A percentile compares a stretch with the other conserved stretches of the same genome.
phyloP scores from a whole-genome alignment of 106 monocot genomes.

The Xerophyta viscosa region DNA sequence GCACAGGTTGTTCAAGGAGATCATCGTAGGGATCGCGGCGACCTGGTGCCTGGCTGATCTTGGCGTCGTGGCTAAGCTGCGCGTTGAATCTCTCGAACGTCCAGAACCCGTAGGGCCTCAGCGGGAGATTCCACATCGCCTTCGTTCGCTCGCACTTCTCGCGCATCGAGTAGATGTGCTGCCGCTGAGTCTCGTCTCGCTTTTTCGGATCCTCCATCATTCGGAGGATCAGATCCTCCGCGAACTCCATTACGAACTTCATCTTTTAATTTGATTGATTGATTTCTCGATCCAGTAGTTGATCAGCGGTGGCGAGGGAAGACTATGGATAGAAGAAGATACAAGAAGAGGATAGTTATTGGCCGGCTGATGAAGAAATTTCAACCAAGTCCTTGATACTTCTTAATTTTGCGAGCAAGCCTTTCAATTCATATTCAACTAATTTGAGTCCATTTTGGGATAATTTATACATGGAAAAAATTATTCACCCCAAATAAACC shows the following conservation, averaged over 20 bases:
- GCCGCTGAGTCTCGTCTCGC: slow-evolving; percentile 48
- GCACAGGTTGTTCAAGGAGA: slow-evolving; percentile 33
- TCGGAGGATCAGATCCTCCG: slow-evolving; percentile 74
- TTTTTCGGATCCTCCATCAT: slow-evolving; percentile 83
- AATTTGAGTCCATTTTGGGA: too few relatives aligned
- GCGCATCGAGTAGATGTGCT: slow-evolving; percentile 60
- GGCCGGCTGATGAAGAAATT: too few relatives aligned
- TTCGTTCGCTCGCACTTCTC: slow-evolving; percentile 75
- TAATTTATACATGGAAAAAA: too few relatives aligned
- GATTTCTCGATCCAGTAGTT: too few relatives aligned
- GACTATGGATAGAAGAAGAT: too few relatives aligned
- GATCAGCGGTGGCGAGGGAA: too few relatives aligned
- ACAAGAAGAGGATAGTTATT: too few relatives aligned
- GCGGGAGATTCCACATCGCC: slow-evolving; percentile 77
- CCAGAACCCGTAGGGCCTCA: slow-evolving; percentile 95
- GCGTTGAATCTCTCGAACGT: slow-evolving; percentile 94
- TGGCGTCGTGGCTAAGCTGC: slow-evolving; percentile 58
- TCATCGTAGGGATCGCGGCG: slow-evolving; percentile 95
- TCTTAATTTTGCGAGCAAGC: too few relatives aligned
- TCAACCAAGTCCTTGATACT: too few relatives aligned
- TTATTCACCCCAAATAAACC: too few relatives aligned
- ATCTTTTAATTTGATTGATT: too few relatives aligned
- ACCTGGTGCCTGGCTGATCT: slow-evolving; percentile 72
- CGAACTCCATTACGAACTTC: slow-evolving; percentile 94
- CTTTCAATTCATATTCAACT: too few relatives aligned